Conservation (phyloP, 1,284 basidiomycete species). For the Leccinum subrobustum region DNA sequence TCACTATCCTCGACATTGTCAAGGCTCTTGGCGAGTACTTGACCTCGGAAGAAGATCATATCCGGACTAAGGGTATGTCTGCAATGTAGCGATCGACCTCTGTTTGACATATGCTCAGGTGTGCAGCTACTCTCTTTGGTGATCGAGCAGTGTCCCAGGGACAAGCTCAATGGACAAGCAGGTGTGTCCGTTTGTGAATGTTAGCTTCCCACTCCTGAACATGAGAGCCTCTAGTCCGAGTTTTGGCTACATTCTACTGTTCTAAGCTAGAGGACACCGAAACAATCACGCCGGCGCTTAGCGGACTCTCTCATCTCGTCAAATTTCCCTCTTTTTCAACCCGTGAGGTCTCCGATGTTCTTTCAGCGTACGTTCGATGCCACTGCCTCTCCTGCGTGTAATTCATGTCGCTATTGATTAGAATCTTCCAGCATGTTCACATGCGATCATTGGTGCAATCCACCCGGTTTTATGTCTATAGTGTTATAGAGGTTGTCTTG, state of each 20-base stretch:
- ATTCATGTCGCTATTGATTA: constrained; percentile 32
- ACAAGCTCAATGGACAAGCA: constrained; percentile 78
- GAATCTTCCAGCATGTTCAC: constrained; percentile 76
- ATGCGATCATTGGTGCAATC: constrained; percentile 85
- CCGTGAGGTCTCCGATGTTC: constrained; percentile 67
- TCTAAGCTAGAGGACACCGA: constrained; percentile 87
- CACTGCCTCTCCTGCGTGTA: neutral
- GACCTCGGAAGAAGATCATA: constrained; percentile 79
- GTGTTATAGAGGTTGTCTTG: constrained; percentile 80
- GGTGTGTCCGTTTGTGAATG: constrained; percentile 46
- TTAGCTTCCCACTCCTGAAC: constrained; percentile 4
- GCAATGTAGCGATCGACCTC: constrained; percentile 7
- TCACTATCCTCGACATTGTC: constrained; percentile 80
- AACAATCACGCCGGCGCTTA: constrained; percentile 74
- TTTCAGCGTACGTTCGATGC: constrained; percentile 57
- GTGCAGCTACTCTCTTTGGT: constrained; percentile 72
- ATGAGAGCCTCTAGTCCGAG: constrained; percentile 56
- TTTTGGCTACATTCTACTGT: constrained; percentile 81
- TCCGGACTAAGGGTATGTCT: constrained; percentile 73
- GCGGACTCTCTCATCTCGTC: constrained; percentile 71
- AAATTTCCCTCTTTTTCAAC: constrained; percentile 66
- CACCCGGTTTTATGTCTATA: constrained; percentile 80
- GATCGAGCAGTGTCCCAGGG: constrained; percentile 57
- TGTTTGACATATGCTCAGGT: constrained; percentile 48
- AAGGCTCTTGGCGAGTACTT: constrained; percentile 85